A percentile compares a stretch with the other conserved stretches of the same genome.
These are phyloP conservation scores for Leucaena leucocephala DNA, from an alignment of 306 rosid genomes.

Conservation along the genomic window DNA sequence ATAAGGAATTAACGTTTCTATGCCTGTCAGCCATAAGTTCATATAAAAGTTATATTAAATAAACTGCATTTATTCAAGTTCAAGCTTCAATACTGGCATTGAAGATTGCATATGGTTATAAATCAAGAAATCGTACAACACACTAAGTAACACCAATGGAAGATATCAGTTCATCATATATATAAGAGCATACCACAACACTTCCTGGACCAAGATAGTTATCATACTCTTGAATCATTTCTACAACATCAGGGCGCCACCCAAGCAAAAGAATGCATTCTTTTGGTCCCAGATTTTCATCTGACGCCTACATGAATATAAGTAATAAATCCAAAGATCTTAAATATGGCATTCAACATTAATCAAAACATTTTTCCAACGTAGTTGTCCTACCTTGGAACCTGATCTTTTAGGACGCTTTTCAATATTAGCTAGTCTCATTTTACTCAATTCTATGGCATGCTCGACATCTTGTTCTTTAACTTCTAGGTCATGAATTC, in stretches of 20 bases:
- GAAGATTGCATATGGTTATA: conserved; percentile 8
- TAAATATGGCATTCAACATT: not conserved
- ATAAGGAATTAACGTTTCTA: conserved; percentile 1
- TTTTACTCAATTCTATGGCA: conserved; percentile 51
- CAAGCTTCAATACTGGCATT: conserved; percentile 11
- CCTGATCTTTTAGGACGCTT: conserved; percentile 67
- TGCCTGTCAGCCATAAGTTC: not conserved
- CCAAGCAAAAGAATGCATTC: conserved; percentile 90
- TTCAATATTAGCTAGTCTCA: conserved; percentile 60
- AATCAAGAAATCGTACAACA: conserved; percentile 1
- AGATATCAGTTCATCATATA: conserved; percentile 8
- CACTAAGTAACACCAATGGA: not conserved
- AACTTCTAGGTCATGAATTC: conserved; percentile 49
- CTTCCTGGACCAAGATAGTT: conserved; percentile 99
- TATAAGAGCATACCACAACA: conserved; percentile 64
- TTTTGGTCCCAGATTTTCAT: conserved; percentile 73
- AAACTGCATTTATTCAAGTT: not conserved
- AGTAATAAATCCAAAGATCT: conserved; percentile 18
- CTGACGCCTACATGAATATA: conserved; percentile 64
- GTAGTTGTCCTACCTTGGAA: conserved; percentile 67
- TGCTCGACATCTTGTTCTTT: conserved; percentile 47
- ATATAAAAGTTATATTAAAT: not conserved
- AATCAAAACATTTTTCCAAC: conserved; percentile 12
- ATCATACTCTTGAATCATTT: conserved; percentile 94
- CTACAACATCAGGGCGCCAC: conserved; percentile 80